Conservation (phyloP, 805 yeast genomes). For the Ogataea trehalophila region DNA sequence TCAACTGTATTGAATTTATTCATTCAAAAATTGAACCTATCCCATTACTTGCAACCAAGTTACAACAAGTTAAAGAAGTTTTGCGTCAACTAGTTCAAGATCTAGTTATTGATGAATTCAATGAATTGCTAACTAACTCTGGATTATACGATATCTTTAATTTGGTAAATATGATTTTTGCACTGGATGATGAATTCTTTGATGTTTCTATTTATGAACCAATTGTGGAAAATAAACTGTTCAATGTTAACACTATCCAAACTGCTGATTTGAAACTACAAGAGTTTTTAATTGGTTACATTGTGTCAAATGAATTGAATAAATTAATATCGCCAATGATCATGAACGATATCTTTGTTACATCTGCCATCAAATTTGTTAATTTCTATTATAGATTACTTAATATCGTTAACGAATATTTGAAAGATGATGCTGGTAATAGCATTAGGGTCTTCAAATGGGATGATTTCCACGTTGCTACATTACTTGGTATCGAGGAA, state of each 20-base stretch:
- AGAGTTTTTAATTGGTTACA: constrained; percentile 52
- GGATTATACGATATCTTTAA: constrained; percentile 57
- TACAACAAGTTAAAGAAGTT: constrained; percentile 30
- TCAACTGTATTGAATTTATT: constrained; percentile 59
- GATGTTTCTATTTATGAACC: constrained; percentile 64
- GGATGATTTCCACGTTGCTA: constrained; percentile 57
- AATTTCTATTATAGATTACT: constrained; percentile 40
- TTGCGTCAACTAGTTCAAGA: constrained; percentile 34
- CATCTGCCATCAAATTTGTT: constrained; percentile 46
- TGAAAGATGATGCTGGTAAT: constrained; percentile 26
- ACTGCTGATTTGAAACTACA: constrained; percentile 43
- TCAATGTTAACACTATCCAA: constrained; percentile 39
- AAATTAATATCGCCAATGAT: constrained; percentile 60
- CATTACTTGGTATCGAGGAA: constrained; percentile 65
- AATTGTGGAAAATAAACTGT: constrained; percentile 54
- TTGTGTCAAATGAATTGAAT: constrained; percentile 52
- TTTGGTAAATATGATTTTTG: constrained; percentile 67
- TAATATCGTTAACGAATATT: constrained; percentile 33
- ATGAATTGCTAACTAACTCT: constrained; percentile 44
- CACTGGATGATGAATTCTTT: constrained; percentile 52
- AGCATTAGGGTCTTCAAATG: constrained; percentile 39
- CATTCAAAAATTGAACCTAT: constrained; percentile 48
- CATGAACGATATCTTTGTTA: constrained; percentile 49
- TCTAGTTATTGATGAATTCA: constrained; percentile 43
- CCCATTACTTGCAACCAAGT: constrained; percentile 35